Conservation (phyloP, 2,329 filamentous ascomycete genomes). For the Pseudogymnoascus sp. region DNA sequence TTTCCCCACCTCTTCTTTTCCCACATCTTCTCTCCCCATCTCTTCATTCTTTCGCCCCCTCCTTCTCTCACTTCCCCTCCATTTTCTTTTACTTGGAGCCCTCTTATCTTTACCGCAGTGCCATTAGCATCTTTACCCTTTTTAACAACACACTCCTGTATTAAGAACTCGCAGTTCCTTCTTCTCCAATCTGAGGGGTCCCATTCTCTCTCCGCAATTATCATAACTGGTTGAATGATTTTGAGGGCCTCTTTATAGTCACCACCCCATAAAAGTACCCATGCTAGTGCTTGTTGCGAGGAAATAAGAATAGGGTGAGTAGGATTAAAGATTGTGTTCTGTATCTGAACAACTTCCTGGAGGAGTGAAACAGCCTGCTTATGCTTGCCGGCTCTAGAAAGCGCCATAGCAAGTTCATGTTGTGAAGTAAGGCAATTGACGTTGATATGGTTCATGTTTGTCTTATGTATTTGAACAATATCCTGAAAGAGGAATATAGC, state of each 20-base stretch:
- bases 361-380: conserved; percentile 2
- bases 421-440: neutral
- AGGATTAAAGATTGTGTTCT: neutral
- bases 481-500: conserved; percentile 4
- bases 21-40: neutral
- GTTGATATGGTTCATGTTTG: neutral
- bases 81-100: neutral
- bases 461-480: neutral
- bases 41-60: neutral
- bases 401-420: neutral
- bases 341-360: conserved; percentile 4
- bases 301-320: conserved; percentile 5
- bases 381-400: neutral
- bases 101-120: neutral
- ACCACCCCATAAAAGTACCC: neutral
- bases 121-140: neutral
- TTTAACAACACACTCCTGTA: neutral
- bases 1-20: neutral
- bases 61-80: neutral
- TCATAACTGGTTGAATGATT: neutral
- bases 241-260: neutral
- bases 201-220: neutral
- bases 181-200: neutral
- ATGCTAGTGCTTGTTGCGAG: conserved; percentile 11
- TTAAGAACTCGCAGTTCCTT: neutral